phyloP scores from a whole-genome alignment of 768 basidiomycete genomes.

The Pulveroboletus frians region DNA sequence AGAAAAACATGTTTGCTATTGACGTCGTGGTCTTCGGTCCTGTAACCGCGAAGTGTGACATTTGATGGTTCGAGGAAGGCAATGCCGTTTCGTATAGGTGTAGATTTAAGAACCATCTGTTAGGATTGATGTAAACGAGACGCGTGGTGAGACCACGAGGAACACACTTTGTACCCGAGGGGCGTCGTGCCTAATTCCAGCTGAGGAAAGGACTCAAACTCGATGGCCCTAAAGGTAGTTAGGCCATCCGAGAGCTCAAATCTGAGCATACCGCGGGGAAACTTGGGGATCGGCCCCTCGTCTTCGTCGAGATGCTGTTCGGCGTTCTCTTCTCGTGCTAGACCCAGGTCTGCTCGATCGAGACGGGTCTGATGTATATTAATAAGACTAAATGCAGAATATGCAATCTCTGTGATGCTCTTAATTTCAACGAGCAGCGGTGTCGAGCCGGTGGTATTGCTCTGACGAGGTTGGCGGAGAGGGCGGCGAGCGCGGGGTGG shows the following conservation, averaged over 20 bases:
- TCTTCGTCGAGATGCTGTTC: constrained; percentile 50
- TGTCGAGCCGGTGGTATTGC: constrained; percentile 28
- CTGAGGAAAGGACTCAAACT: constrained; percentile 62
- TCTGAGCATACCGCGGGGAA: constrained; percentile 73
- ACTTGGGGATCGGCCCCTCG: constrained; percentile 75
- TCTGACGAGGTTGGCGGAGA: constrained; percentile 8
- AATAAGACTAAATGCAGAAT: constrained; percentile 76
- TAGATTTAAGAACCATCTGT: constrained; percentile 68
- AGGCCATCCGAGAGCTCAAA: constrained; percentile 78
- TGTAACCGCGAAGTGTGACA: constrained; percentile 54
- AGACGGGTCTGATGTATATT: constrained; percentile 62
- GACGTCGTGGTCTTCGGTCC: constrained; percentile 59
- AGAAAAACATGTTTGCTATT: constrained; percentile 57
- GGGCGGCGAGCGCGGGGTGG: constrained; percentile 1
- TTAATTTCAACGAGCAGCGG: constrained; percentile 73
- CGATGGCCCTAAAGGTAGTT: constrained; percentile 64
- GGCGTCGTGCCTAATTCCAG: constrained; percentile 71
- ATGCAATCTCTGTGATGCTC: constrained; percentile 77
- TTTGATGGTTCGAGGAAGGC: constrained; percentile 73
- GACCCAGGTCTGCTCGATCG: constrained; percentile 48
- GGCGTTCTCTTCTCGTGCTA: constrained; percentile 35
- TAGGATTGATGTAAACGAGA: neutral
- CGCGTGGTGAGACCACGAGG: neutral
- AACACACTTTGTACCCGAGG: constrained; percentile 73
- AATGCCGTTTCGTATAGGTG: constrained; percentile 61